Evolutionary conservation across 129 eudicot genomes (phyloP).

Genomic region (Logfia minima): DNA sequence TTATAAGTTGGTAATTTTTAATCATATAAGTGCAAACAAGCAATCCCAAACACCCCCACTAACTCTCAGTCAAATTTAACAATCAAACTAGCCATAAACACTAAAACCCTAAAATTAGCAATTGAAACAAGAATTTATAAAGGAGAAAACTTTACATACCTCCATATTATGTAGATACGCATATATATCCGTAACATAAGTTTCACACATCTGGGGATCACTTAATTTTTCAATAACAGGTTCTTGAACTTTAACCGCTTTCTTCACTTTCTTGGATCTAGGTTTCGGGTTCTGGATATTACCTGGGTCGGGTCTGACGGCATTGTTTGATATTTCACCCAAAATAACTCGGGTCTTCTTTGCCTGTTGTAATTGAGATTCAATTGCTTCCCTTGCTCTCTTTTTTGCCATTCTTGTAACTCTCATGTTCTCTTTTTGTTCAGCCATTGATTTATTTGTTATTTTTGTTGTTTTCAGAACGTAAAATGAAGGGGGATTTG

Average conservation of each 20-base stretch:
- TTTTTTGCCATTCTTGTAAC: slow-evolving; percentile 62
- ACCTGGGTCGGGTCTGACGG: not conserved
- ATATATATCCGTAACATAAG: slow-evolving; percentile 53
- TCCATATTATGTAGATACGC: slow-evolving; percentile 63
- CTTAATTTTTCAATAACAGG: slow-evolving; percentile 16
- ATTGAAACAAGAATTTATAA: not conserved
- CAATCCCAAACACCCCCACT: not conserved
- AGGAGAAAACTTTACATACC: slow-evolving; percentile 32
- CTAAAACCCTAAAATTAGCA: not conserved
- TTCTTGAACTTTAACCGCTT: not conserved
- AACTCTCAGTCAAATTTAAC: not conserved
- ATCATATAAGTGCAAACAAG: too few relatives aligned
- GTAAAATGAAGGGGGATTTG: slow-evolving; percentile 1
- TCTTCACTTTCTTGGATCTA: slow-evolving; percentile 29
- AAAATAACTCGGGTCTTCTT: slow-evolving; percentile 67
- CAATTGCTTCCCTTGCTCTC: slow-evolving; percentile 50
- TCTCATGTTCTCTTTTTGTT: slow-evolving; percentile 47
- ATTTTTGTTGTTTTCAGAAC: not conserved
- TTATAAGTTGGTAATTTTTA: too few relatives aligned
- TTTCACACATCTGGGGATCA: slow-evolving; percentile 71
- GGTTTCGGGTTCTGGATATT: slow-evolving; percentile 16
- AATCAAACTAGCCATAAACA: not conserved
- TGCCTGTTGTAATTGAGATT: slow-evolving; percentile 30
- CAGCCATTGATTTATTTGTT: slow-evolving; percentile 40
- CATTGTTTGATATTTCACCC: slow-evolving; percentile 57